Conservation (phyloP, 1,139 yeast species). For the Entelexis paramagnoliae region DNA sequence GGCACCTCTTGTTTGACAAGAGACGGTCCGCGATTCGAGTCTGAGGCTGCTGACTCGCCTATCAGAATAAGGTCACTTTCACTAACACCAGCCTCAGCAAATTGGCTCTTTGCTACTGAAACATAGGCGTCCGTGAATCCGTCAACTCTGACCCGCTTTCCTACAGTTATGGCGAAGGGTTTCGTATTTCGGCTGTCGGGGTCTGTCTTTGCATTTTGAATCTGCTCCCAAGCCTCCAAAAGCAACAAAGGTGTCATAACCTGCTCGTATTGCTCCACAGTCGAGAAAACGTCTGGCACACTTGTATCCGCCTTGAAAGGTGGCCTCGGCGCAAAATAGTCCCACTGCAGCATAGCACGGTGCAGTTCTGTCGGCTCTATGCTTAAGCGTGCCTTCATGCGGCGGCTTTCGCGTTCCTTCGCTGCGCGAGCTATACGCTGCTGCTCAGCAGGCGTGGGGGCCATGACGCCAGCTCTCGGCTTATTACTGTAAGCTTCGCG, state of each 20-base stretch:
- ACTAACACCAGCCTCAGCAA: slow-evolving; percentile 46
- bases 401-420: slow-evolving; percentile 57
- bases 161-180: slow-evolving; percentile 62
- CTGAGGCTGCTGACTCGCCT: slow-evolving; percentile 8
- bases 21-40: not conserved
- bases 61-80: slow-evolving; percentile 75
- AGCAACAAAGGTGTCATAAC: slow-evolving; percentile 70
- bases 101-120: slow-evolving; percentile 47
- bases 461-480: not conserved
- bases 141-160: slow-evolving; percentile 73
- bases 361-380: slow-evolving; percentile 73
- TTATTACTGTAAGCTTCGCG: slow-evolving; percentile 10
- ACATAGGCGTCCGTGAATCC: slow-evolving; percentile 82
- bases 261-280: slow-evolving; percentile 53
- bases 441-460: not conserved
- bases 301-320: slow-evolving; percentile 30
- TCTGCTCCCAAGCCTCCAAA: slow-evolving; percentile 90
- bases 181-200: slow-evolving; percentile 37
- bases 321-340: slow-evolving; percentile 47
- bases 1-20: slow-evolving; percentile 4
- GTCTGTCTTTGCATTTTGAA: slow-evolving; percentile 56
- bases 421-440: slow-evolving; percentile 22
- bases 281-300: slow-evolving; percentile 41
- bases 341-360: slow-evolving; percentile 63
- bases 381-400: slow-evolving; percentile 69